Base-by-base conservation (phyloP, 192 early-diverging fungal species). In the Geosiphon pyriformis region DNA sequence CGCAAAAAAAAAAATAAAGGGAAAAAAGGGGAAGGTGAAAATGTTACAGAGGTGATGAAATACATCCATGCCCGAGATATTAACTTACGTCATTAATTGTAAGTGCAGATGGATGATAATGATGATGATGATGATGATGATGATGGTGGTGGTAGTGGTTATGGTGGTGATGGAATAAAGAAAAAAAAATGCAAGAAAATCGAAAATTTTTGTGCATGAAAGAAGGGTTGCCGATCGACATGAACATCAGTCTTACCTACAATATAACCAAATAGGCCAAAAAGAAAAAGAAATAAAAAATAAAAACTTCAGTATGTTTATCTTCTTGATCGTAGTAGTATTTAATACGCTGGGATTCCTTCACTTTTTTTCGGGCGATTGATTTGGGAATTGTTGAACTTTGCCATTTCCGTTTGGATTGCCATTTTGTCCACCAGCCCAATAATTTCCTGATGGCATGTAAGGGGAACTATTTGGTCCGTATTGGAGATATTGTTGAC, bases 351-450 rank as follows among this genome's bases (percentile, higher is more conserved):
- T 42, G 6, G 37, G 6, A 10, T 15, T 42, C 15, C 15, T 48
- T 61, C 47, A 61, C 29, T 62, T 62, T n/a, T 62, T 62, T 49
- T 62, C 60, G 3, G 60, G 26, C 26, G 60, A 62, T 48, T 62
- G 60, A 48, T 47, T 61, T 47, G 63, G 26, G 29, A 49, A 65
- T 33, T 65, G 63, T 27, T 31, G 29, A 7, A 55, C 51, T 17
- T 52, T 52, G n/a, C 42, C 42, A 2, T 42, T 63, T 49, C 60
- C 60, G 48, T 54, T 52, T 51, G 31, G n/a, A 54, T 12, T 30
- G 7, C 22, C 20, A 25, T 53, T 55, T 20, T 17, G 22, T 30
- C 32, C 32, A 54, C 47, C 29, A 2, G 49, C 20, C 33, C 51
- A 54, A 15, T 54, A 55, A 11, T 55, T n/a, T 59, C 17, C 26